These are phyloP conservation scores for Gastrolobium bilobum DNA, from an alignment of 306 rosid species.

Conservation along the genomic window DNA sequence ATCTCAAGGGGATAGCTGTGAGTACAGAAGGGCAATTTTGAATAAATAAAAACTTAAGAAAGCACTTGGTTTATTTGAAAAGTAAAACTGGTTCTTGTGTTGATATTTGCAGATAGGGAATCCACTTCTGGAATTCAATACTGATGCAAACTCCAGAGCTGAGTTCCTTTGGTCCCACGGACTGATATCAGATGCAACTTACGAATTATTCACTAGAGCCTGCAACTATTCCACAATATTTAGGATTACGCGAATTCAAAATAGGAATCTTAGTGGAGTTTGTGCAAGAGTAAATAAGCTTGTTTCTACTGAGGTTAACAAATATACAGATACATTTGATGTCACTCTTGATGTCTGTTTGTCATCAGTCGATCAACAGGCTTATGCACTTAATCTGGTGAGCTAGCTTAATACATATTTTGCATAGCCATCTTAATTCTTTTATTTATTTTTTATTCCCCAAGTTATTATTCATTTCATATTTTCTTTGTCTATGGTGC, in stretches of 20 bases:
- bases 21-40: conserved; percentile 25
- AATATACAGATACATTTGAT: conserved; percentile 48
- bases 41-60: background rate
- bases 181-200: conserved; percentile 63
- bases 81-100: background rate
- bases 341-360: conserved; percentile 69
- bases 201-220: conserved; percentile 38
- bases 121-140: conserved; percentile 68
- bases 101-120: conserved; percentile 66
- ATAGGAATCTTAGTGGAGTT: conserved; percentile 28
- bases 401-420: background rate
- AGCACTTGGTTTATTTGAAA: background rate
- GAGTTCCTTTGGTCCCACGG: conserved; percentile 71
- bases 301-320: conserved; percentile 44
- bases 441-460: background rate
- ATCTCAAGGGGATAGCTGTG: conserved; percentile 77
- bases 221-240: conserved; percentile 60
- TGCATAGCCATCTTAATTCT: background rate
- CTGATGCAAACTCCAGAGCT: conserved; percentile 63
- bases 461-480: background rate
- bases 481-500: background rate
- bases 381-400: conserved; percentile 58
- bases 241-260: conserved; percentile 38
- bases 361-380: conserved; percentile 50
- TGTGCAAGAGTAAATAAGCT: conserved; percentile 40